Conservation (phyloP, 2,329 filamentous ascomycete genomes). For the Rhexocercosporidium sp. region DNA sequence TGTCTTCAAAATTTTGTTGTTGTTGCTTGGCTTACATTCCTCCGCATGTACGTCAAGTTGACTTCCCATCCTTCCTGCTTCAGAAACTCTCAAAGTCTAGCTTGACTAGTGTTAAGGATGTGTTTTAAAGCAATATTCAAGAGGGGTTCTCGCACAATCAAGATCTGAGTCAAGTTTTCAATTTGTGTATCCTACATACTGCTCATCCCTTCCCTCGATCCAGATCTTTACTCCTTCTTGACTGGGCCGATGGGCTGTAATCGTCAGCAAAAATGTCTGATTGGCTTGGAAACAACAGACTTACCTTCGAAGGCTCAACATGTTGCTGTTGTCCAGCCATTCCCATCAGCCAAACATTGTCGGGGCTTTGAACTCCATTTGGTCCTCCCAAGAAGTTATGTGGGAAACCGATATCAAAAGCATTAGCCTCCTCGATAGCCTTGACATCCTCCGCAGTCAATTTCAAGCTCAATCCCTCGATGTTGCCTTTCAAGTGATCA, state of each 20-base stretch:
- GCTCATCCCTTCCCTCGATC: background rate
- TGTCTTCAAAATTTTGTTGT: background rate
- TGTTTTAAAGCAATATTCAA: too few relatives aligned
- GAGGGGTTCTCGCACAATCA: background rate
- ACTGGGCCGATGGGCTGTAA: slow-evolving; percentile 21
- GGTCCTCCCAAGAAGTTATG: slow-evolving; percentile 59
- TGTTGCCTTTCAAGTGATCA: slow-evolving; percentile 72
- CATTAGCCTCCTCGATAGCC: slow-evolving; percentile 65
- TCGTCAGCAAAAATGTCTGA: slow-evolving; percentile 4
- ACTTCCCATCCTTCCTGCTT: too few relatives aligned
- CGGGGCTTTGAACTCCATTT: slow-evolving; percentile 44
- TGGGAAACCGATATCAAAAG: slow-evolving; percentile 73
- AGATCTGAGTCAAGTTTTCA: background rate
- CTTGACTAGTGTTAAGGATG: background rate
- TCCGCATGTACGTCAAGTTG: background rate
- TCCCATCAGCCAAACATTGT: slow-evolving; percentile 37
- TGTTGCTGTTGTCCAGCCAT: slow-evolving; percentile 58
- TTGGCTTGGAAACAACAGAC: background rate
- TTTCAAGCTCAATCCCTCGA: slow-evolving; percentile 67
- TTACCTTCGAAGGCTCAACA: slow-evolving; percentile 45
- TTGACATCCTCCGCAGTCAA: slow-evolving; percentile 67
- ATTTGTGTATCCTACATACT: background rate
- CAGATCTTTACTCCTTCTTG: slow-evolving; percentile 16
- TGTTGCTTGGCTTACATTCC: background rate
- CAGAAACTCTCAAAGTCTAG: too few relatives aligned